Base-by-base conservation (phyloP, 2,329 filamentous ascomycete genomes). In the Paraconiothyrium sp. region DNA sequence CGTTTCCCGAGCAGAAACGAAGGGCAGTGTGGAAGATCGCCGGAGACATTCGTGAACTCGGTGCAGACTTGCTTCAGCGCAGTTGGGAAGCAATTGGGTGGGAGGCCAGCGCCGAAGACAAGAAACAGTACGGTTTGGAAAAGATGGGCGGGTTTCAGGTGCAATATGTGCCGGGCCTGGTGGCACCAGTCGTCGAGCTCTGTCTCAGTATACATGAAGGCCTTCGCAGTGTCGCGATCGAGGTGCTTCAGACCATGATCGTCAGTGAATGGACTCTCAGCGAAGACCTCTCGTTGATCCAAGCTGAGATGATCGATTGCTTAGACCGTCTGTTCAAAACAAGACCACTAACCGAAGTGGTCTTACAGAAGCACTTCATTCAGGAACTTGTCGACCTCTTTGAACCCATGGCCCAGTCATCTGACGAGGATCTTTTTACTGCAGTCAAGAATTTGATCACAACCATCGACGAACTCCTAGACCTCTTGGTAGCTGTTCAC, bases 11-110 rank as follows among this genome's bases (percentile, higher is more conserved):
- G 77, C 95, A 99, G 80, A 99, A 98, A 81, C 86, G 95, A 49
- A 85, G 95, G 58, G 94, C 95, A 0, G 94, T 98, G 1, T 99
- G 96, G 95, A 99, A 98, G 81, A 97, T 99, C 75, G 95, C 94
- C 4, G 95, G 95, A 6, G 96, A 99, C 79, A 93, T 99, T 54
- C 88, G 95, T 59, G 94, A 98, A 77, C 87, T 93, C 67, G 95
- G 96, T 16, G 94, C 95, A 4, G 92, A 94, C 54, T 84, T 99
- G 9, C 83, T 99, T 37, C 88, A 91, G 63, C 87, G 88, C 32
- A 94, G 91, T 6, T 99, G 95, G 95, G 92, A 97, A 74, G 92
- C 93, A 20, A 96, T 99, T 64, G 95, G 96, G 13, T 99, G 95
- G 95, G 94, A 99, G 70, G 92, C 93, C 0, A 92, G 86, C 35